A percentile compares a stretch with the other conserved stretches of the same genome.
Conservation (phyloP, 192 early-diverging fungal genomes). For the Phlyctochytrium arcticum region DNA sequence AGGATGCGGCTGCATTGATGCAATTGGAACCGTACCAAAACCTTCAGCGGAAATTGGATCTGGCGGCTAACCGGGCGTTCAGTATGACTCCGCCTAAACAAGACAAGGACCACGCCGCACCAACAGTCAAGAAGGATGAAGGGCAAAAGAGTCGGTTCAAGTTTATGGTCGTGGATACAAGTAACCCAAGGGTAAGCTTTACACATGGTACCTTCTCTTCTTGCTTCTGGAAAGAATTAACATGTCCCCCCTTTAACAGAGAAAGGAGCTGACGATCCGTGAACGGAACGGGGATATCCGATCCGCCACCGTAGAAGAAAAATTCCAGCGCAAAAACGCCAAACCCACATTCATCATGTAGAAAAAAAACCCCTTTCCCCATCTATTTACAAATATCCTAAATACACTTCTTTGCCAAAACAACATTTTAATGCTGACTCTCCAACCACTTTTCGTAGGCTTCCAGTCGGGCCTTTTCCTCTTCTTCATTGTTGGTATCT, state of each 20-base stretch:
- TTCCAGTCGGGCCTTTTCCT: slow-evolving; percentile 73
- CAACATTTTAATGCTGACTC: slow-evolving; percentile 17
- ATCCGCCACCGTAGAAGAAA: slow-evolving; percentile 33
- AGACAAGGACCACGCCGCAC: background rate
- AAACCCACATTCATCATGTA: slow-evolving; percentile 42
- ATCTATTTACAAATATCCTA: too few species aligned
- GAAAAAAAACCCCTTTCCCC: too few species aligned
- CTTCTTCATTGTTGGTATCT: slow-evolving; percentile 62
- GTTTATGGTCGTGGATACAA: slow-evolving; percentile 58
- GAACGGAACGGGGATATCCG: slow-evolving; percentile 57
- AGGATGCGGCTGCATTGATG: slow-evolving; percentile 77
- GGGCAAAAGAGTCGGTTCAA: slow-evolving; percentile 45
- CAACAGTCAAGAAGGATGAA: slow-evolving; percentile 30
- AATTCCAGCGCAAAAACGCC: slow-evolving; percentile 25
- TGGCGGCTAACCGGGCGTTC: slow-evolving; percentile 29
- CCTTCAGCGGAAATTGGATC: slow-evolving; percentile 36
- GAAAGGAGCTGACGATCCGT: slow-evolving; percentile 52
- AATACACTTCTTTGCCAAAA: too few species aligned
- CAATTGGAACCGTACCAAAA: slow-evolving; percentile 61
- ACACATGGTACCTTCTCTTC: background rate
- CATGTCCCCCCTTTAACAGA: slow-evolving; percentile 19
- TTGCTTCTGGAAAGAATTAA: background rate
- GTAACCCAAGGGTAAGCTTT: slow-evolving; percentile 33
- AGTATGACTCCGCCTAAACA: slow-evolving; percentile 18
- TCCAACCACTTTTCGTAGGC: slow-evolving; percentile 91